These are phyloP conservation scores for Cyanophora paradoxa DNA, from an alignment of 78 protist genomes.

Conservation along the genomic window DNA sequence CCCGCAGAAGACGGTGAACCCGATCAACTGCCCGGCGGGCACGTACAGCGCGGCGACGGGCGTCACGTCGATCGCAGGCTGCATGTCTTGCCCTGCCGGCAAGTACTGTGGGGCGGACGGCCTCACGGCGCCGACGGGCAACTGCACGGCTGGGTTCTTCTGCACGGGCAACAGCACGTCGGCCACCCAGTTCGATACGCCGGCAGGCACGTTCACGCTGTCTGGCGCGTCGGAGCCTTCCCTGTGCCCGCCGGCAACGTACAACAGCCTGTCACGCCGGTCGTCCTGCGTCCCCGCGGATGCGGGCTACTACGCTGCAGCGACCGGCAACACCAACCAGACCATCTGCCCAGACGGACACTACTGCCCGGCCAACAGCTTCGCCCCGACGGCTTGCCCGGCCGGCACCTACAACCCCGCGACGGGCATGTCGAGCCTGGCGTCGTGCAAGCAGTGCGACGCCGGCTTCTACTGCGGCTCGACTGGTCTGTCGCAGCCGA, in stretches of 20 bases:
- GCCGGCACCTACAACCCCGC: conserved; percentile 34
- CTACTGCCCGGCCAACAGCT: conserved; percentile 28
- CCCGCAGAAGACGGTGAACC: background rate
- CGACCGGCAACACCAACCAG: background rate
- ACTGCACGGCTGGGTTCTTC: background rate
- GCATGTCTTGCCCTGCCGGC: conserved; percentile 11
- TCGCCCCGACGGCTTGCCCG: conserved; percentile 30
- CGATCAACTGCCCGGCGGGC: conserved; percentile 38
- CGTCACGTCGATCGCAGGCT: too few species aligned
- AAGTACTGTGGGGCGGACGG: conserved; percentile 16
- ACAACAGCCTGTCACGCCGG: too few species aligned
- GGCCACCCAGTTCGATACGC: background rate
- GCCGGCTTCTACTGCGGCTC: conserved; percentile 23
- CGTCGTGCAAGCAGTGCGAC: too few species aligned
- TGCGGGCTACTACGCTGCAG: too few species aligned
- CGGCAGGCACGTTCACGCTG: too few species aligned
- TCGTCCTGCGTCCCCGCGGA: too few species aligned
- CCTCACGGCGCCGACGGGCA: background rate
- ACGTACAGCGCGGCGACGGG: background rate
- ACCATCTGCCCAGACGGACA: conserved; percentile 8
- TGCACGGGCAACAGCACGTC: conserved; percentile 19
- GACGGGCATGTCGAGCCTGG: background rate
- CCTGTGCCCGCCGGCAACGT: too few species aligned
- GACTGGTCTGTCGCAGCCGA: conserved; percentile 17
- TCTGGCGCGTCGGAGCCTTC: background rate